Conservation (phyloP, 257 asterid genomes). For the Anisodus tanguticus region DNA sequence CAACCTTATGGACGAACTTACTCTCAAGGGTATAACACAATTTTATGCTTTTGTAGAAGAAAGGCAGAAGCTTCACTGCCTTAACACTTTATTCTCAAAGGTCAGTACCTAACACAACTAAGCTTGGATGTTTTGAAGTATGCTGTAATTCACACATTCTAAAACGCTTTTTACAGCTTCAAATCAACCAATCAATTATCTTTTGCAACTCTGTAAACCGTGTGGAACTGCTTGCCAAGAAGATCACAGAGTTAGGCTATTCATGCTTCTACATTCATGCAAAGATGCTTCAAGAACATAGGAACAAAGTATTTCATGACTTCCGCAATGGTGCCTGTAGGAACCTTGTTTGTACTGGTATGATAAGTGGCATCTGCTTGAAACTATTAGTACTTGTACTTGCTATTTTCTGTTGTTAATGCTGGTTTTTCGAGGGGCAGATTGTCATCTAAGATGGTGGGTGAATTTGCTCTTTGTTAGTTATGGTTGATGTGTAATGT, state of each 20-base stretch:
- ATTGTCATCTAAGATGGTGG: background rate
- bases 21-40: constrained; percentile 94
- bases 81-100: constrained; percentile 86
- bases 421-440: background rate
- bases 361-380: constrained; percentile 25
- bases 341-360: constrained; percentile 97
- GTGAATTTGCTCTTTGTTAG: background rate
- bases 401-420: background rate
- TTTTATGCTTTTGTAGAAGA: constrained; percentile 92
- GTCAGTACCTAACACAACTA: constrained; percentile 36
- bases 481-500: background rate
- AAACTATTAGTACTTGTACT: constrained; percentile 15
- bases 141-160: constrained; percentile 27
- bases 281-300: constrained; percentile 97
- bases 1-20: constrained; percentile 95
- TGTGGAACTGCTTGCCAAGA: constrained; percentile 92
- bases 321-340: constrained; percentile 96
- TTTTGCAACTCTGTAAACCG: constrained; percentile 96
- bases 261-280: constrained; percentile 97
- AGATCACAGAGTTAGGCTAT: constrained; percentile 91
- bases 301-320: constrained; percentile 91
- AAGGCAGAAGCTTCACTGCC: constrained; percentile 94
- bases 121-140: background rate
- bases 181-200: constrained; percentile 90
- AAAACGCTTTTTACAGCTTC: constrained; percentile 64